These are phyloP conservation scores for Penicillium sp. DNA, from an alignment of 2,329 filamentous ascomycete species.

Conservation along the genomic window DNA sequence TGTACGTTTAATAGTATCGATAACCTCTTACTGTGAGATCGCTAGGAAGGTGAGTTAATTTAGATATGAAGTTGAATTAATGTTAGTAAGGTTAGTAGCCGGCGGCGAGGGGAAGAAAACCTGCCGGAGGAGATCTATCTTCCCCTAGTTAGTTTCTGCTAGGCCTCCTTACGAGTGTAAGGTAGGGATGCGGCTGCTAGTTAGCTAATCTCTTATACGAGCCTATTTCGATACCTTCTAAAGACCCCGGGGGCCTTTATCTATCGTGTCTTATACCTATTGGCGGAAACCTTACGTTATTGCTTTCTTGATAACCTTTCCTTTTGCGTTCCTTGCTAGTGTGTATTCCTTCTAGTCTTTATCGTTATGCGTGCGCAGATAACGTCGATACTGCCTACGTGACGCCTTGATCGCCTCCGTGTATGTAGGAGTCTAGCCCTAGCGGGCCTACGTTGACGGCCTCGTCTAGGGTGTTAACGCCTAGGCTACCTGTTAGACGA, in stretches of 20 bases:
- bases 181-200: constrained; percentile 4
- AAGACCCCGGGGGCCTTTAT: neutral
- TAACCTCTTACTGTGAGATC: neutral
- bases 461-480: neutral
- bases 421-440: neutral
- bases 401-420: neutral
- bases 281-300: neutral
- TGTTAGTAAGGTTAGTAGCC: no score
- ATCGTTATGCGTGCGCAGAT: neutral
- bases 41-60: neutral
- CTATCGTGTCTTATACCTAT: neutral
- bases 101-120: neutral
- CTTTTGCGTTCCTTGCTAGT: neutral
- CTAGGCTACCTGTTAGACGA: neutral
- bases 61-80: neutral
- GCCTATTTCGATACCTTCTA: constrained; percentile 7
- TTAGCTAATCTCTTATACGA: neutral
- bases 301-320: neutral
- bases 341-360: neutral
- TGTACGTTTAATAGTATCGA: neutral
- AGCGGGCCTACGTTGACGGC: neutral
- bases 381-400: neutral
- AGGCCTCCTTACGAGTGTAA: neutral
- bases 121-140: neutral
- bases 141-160: neutral